phyloP scores from a whole-genome alignment of 2,329 filamentous ascomycete species.

The Aspergillus sp. region DNA sequence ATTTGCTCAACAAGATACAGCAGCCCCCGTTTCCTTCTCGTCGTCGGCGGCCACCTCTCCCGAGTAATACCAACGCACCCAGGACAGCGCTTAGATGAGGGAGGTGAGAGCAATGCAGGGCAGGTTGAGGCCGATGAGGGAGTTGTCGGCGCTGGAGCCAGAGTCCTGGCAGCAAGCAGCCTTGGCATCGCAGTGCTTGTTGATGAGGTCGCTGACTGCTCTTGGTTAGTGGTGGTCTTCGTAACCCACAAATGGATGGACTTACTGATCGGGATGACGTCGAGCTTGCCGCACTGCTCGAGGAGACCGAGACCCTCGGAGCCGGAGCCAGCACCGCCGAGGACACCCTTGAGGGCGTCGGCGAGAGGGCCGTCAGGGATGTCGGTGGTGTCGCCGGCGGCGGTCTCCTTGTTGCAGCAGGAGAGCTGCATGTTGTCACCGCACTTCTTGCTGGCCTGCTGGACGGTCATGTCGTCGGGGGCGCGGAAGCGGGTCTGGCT shows the following conservation, averaged over 20 bases:
- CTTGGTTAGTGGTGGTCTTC: neutral
- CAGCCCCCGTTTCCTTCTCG: constrained; percentile 16
- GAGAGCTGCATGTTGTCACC: constrained; percentile 39
- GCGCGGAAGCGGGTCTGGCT: constrained; percentile 34
- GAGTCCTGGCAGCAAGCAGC: constrained; percentile 42
- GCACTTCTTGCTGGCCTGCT: constrained; percentile 40
- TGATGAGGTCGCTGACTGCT: constrained; percentile 31
- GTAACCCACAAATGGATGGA: neutral
- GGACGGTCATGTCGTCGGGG: constrained; percentile 30
- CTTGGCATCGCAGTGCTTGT: constrained; percentile 42
- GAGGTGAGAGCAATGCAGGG: constrained; percentile 41
- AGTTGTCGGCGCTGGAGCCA: constrained; percentile 24
- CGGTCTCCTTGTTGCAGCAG: constrained; percentile 41
- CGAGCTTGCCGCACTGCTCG: constrained; percentile 43
- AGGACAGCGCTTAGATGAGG: constrained; percentile 32
- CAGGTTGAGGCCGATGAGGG: constrained; percentile 35
- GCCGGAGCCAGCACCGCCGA: constrained; percentile 34
- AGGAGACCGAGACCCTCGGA: constrained; percentile 38
- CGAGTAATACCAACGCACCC: neutral
- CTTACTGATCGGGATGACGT: constrained; percentile 16
- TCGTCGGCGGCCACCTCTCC: constrained; percentile 4
- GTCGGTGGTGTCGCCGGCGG: constrained; percentile 34
- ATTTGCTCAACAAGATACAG: constrained; percentile 14
- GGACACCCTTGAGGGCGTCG: constrained; percentile 33
- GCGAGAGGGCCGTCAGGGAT: constrained; percentile 32